Percentiles rank a stretch among this genome's conserved stretches.
phyloP scores from a whole-genome alignment of 768 basidiomycete genomes.

The Podaxis sp. region DNA sequence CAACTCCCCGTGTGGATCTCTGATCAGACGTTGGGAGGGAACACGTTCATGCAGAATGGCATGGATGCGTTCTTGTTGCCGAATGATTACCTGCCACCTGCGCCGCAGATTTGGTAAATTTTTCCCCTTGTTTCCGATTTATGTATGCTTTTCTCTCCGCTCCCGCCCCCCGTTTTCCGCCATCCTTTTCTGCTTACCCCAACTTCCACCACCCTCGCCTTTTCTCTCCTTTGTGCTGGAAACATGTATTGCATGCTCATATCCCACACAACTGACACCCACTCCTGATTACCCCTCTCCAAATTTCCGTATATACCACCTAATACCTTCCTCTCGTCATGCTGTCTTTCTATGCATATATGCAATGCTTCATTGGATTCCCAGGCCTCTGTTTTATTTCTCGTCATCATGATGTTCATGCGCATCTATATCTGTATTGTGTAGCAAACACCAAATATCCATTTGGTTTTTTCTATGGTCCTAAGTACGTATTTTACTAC shows the following conservation, averaged over 20 bases:
- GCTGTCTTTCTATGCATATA: background rate
- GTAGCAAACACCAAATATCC: background rate
- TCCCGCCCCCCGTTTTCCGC: background rate
- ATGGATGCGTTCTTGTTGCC: conserved; percentile 86
- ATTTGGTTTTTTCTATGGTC: background rate
- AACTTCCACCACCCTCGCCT: too few relatives aligned
- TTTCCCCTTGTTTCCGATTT: background rate
- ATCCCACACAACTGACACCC: background rate
- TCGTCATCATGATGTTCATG: background rate
- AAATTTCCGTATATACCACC: background rate
- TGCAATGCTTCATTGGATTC: background rate
- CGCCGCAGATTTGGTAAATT: conserved; percentile 72
- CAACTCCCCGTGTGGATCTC: conserved; percentile 86
- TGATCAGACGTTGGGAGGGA: conserved; percentile 78
- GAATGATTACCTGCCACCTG: conserved; percentile 65
- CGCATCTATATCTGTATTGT: background rate
- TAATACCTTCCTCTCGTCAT: background rate
- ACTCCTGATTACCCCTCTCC: background rate
- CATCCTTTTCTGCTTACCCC: background rate
- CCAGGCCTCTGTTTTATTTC: background rate
- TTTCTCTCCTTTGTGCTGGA: background rate
- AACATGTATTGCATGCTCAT: conserved; percentile 1
- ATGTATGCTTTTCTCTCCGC: background rate
- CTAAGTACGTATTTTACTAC: too few relatives aligned
- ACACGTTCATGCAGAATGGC: conserved; percentile 73